A percentile compares a stretch with the other conserved stretches of the same genome.
Evolutionary conservation across 78 protist genomes (phyloP).

Genomic region (slime mould (Dictyostelium discoideum)): dicty_2.7 NC_007089.4:186001-186500

Average conservation of each 20-base stretch:
- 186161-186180: background rate
- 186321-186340: too few relatives aligned
- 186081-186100: too few relatives aligned
- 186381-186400: background rate
- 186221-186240: slow-evolving; percentile 41
- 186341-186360: too few relatives aligned
- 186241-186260: slow-evolving; percentile 88
- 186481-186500: slow-evolving; percentile 90
- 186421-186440: background rate
- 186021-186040: background rate
- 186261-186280: slow-evolving; percentile 88
- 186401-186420: background rate
- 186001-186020: too few relatives aligned
- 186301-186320: background rate
- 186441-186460: slow-evolving; percentile 83
- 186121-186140: background rate
- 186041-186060: background rate
- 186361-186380: too few relatives aligned
- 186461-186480: slow-evolving; percentile 84
- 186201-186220: background rate
- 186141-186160: too few relatives aligned
- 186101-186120: background rate
- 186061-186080: too few relatives aligned
- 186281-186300: slow-evolving; percentile 91
- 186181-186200: background rate